Base-by-base conservation (phyloP, 1,284 basidiomycete genomes). In the Cutaneotrichosporon curvatum region DNA sequence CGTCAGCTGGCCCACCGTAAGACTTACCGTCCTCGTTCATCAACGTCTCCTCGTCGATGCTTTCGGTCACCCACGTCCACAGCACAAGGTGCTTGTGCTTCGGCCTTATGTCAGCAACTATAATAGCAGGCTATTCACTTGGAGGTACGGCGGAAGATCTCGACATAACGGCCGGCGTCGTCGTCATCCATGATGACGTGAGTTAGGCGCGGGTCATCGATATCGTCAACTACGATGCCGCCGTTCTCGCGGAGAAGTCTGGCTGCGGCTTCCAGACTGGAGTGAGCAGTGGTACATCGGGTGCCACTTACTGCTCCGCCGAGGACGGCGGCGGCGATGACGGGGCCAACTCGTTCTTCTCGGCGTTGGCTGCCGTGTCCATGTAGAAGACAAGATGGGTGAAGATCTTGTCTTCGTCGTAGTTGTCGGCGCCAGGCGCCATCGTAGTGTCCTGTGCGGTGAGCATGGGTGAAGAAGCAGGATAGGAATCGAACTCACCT, bases 381-480 rank as follows among this genome's bases (percentile, higher is more conserved):
- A 95, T 75, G 69, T 94, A 95, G 71, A 92, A 91, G 57, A 81
- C 82, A 48, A 91, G 68, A 67, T 91, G 85, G 54, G 68, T 81
- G 72, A 92, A 91, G 48, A 68, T 68, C 63, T 67, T 18, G 15
- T 82, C 77, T 39, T 80, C 75, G 63, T 91, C 87, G 57, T 91
- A 89, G 50, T 82, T 79, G 75, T 79, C 81, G 1, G 79, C 75
- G 22, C 73, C 75, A 57, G 84, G 83, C 9, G 84, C 86, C 83
- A 88, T 87, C 30, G 67, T 49, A 7, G 25, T 7, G 7, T 28
- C 12, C 25, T 28, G 25, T 12, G n/a, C n/a, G n/a, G n/a, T n/a
- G n/a, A n/a, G 25, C 8, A 28, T 28, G 25, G 7, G 25, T 28
- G 7, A 28, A n/a, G 25, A 7, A 28, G 12, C 25, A 28, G 25